These are phyloP conservation scores for Globisporangium acanthophoron DNA, from an alignment of 352 stramenopile genomes.

Conservation along the genomic window DNA sequence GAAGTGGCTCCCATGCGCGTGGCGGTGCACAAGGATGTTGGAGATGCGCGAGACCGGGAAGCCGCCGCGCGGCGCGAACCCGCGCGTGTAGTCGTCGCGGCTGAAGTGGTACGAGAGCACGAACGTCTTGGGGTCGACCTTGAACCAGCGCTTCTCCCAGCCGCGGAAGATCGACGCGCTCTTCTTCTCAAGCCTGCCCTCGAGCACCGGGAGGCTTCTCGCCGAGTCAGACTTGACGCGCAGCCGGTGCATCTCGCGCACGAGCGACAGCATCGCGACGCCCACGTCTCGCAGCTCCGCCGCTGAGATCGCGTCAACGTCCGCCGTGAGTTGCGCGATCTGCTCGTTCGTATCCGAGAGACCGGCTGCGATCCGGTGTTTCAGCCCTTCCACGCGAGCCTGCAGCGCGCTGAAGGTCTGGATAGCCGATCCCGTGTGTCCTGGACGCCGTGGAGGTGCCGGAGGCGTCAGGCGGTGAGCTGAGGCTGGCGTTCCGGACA, in stretches of 20 bases:
- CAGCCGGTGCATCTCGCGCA: conserved; percentile 51
- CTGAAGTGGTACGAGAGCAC: conserved; percentile 68
- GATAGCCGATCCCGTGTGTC: conserved; percentile 16
- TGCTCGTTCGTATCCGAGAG: conserved; percentile 32
- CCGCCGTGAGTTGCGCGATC: conserved; percentile 28
- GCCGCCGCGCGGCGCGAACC: conserved; percentile 54
- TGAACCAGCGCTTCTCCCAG: conserved; percentile 66
- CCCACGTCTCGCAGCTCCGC: conserved; percentile 40
- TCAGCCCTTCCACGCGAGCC: conserved; percentile 44
- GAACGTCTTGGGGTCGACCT: conserved; percentile 60
- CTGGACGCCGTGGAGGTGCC: neutral
- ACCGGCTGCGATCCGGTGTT: conserved; percentile 36
- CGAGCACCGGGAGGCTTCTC: conserved; percentile 39
- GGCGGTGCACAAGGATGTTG: conserved; percentile 44
- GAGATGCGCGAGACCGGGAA: conserved; percentile 54
- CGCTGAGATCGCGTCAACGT: conserved; percentile 31
- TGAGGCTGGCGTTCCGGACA: neutral
- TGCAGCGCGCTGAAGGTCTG: conserved; percentile 39
- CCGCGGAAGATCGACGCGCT: conserved; percentile 70
- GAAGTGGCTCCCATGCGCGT: conserved; percentile 33
- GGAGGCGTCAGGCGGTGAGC: too few species aligned
- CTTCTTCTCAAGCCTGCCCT: conserved; percentile 73
- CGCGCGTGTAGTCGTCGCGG: conserved; percentile 50
- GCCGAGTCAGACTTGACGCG: conserved; percentile 25
- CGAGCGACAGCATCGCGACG: conserved; percentile 41